Evolutionary conservation across 2,329 filamentous ascomycete genomes (phyloP), one percentile per base, ranked within the genome.

Genomic region (Exophiala spinifera): DNA sequence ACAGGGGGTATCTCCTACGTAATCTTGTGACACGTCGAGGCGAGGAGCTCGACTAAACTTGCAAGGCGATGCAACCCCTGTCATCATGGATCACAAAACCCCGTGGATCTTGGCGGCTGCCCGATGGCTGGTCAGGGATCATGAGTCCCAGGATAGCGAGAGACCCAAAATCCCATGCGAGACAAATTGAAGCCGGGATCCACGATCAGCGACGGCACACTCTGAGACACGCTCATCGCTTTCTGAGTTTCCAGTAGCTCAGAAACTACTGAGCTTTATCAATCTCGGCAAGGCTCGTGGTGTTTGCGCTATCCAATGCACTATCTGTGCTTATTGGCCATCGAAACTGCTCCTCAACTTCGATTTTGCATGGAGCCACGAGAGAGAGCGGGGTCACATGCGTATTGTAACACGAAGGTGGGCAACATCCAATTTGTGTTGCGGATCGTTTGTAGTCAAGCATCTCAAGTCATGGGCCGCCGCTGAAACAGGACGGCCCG

Each of bases 261-360:
- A 44, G 46, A 48, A 45, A 49, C 19, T 45, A 42, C 44, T 17
- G 44, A 37, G 36, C 28, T 46, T 43, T 23, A 52, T 55, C 57
- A 60, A 60, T 60, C 48, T 60, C 57, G 57, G 54, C 43, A 52
- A 55, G 55, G 46, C 54, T 53, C 33, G 39, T 25, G 46, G 55
- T 49, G 48, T 37, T 33, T 31, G 49, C 43, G 37, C 55, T 55
- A 50, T 51, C 33, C 45, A 25, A 31, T 39, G 8, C 15, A 23
- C 20, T 31, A 51, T 45, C 31, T 52, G 50, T 47, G 20, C 53
- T 45, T 57, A 55, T 51, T 57, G 55, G 55, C 40, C 45, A 39
- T 39, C 20, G 46, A 23, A 25, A 17, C 17, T 37, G 36, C 51
- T 59, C 55, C 40, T 60, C 49, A 55, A 52, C 51, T 55, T 47